Conservation (phyloP, 768 basidiomycete genomes). For the Tylopilus balloui region DNA sequence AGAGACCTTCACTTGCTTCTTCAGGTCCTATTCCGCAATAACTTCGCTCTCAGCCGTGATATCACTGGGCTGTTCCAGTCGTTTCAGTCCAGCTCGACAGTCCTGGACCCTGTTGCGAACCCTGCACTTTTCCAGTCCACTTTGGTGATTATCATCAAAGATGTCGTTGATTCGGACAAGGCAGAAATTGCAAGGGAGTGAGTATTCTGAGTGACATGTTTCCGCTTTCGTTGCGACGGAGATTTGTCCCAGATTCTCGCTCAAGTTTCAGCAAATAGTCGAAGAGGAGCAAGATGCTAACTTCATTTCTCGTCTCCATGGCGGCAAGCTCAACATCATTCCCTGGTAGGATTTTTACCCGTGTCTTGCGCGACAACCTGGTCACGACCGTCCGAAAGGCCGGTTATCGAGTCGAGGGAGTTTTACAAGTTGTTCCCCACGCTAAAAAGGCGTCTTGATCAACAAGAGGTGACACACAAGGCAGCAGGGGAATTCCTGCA, state of each 20-base stretch:
- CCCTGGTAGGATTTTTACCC: constrained; percentile 39
- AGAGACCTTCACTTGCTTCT: not conserved
- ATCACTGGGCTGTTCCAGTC: constrained; percentile 59
- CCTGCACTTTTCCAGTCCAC: constrained; percentile 56
- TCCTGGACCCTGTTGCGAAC: constrained; percentile 55
- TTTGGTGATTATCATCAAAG: constrained; percentile 63
- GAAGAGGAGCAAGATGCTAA: constrained; percentile 55
- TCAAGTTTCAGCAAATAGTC: constrained; percentile 58
- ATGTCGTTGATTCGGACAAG: constrained; percentile 59
- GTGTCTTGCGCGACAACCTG: not conserved
- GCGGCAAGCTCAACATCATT: constrained; percentile 50
- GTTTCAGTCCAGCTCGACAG: constrained; percentile 51
- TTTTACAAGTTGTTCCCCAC: constrained; percentile 51
- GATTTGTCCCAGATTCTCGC: constrained; percentile 39
- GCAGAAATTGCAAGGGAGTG: constrained; percentile 56
- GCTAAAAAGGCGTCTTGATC: constrained; percentile 44
- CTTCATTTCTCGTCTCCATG: constrained; percentile 56
- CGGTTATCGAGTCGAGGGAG: constrained; percentile 57
- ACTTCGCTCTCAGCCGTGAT: constrained; percentile 59
- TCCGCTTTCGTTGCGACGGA: not conserved
- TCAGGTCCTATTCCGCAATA: constrained; percentile 62
- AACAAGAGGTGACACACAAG: constrained; percentile 44
- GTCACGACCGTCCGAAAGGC: constrained; percentile 20
- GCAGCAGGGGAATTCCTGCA: constrained; percentile 52
- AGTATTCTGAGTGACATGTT: constrained; percentile 11